Evolutionary conservation across 164 flowering plant genomes (phyloP).

Genomic region (Taxillus chinensis): DNA sequence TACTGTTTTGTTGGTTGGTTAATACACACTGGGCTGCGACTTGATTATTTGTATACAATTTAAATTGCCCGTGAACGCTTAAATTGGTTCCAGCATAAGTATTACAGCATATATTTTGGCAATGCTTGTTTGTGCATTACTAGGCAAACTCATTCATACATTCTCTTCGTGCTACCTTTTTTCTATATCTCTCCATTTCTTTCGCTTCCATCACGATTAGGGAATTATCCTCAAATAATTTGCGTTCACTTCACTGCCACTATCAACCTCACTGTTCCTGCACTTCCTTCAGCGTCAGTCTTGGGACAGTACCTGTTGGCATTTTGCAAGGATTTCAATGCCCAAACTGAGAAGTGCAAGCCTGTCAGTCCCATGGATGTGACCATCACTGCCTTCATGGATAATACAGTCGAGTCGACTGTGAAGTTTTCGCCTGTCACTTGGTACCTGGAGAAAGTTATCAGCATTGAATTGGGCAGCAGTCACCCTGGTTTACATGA

Average conservation of each 20-base stretch:
- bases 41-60: too few species aligned
- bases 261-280: slow-evolving; percentile 79
- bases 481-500: slow-evolving; percentile 41
- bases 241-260: slow-evolving; percentile 42
- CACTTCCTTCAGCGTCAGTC: slow-evolving; percentile 92
- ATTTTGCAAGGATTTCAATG: slow-evolving; percentile 99
- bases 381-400: slow-evolving; percentile 77
- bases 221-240: too few species aligned
- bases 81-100: too few species aligned
- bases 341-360: slow-evolving; percentile 88
- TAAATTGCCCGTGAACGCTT: too few species aligned
- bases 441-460: slow-evolving; percentile 92
- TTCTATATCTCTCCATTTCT: too few species aligned
- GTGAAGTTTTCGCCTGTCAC: slow-evolving; percentile 81
- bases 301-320: slow-evolving; percentile 95
- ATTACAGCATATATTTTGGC: too few species aligned
- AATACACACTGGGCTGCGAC: too few species aligned
- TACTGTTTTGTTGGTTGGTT: too few species aligned
- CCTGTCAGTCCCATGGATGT: slow-evolving; percentile 90
- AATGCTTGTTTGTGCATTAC: too few species aligned
- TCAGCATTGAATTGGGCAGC: slow-evolving; percentile 78
- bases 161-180: too few species aligned
- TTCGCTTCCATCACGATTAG: too few species aligned
- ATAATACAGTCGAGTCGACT: slow-evolving; percentile 84
- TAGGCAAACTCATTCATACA: too few species aligned